phyloP scores from a whole-genome alignment of 108 stramenopile species.

The Nitzschia sp. region DNA sequence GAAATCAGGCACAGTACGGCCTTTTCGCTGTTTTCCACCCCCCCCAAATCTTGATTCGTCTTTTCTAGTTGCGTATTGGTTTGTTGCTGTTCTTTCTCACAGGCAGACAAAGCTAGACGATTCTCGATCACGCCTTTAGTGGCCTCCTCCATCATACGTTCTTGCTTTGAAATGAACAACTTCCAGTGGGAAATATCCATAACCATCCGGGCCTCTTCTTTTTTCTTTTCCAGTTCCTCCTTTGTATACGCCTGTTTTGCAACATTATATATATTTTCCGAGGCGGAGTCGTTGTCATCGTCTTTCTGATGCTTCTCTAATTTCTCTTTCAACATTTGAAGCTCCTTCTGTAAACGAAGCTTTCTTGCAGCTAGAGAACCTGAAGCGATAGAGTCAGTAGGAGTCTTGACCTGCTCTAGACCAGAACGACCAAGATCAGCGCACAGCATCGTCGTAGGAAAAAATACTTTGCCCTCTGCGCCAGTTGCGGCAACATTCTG shows the following conservation, averaged over 20 bases:
- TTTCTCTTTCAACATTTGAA: constrained; percentile 17
- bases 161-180: constrained; percentile 37
- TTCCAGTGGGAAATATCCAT: constrained; percentile 39
- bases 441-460: neutral
- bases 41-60: neutral
- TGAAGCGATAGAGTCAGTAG: neutral
- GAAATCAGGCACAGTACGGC: neutral
- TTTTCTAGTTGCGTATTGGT: neutral
- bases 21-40: neutral
- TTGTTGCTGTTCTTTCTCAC: neutral
- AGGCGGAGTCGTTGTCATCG: neutral
- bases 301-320: constrained; percentile 7
- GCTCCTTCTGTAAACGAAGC: constrained; percentile 20
- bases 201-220: constrained; percentile 17
- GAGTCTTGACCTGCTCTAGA: neutral
- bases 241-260: neutral
- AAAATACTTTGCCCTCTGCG: constrained; percentile 6
- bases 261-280: neutral
- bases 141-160: constrained; percentile 18
- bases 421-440: neutral
- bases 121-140: neutral
- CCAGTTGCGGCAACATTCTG: constrained; percentile 15
- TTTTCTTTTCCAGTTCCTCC: constrained; percentile 13
- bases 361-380: constrained; percentile 18
- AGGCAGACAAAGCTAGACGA: neutral